Evolutionary conservation across 1,284 basidiomycete genomes (phyloP).

Genomic region (Heterobasidion occidentale): DNA sequence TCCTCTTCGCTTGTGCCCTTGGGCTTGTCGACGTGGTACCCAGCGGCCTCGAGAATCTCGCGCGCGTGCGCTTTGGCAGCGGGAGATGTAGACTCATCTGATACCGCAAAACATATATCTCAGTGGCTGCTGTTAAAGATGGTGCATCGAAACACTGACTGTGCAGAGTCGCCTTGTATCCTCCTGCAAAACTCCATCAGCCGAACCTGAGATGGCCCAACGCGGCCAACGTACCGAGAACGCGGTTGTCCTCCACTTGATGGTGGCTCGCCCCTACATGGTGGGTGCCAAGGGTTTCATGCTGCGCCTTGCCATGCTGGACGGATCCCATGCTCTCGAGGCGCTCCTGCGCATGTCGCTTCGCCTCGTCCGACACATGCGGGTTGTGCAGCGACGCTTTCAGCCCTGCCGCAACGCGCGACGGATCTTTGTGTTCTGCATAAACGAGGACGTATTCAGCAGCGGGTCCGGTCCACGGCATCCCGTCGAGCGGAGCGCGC

Average conservation of each 20-base stretch:
- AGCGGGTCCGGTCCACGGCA: no score
- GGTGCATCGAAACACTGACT: constrained; percentile 23
- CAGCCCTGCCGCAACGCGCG: constrained; percentile 41
- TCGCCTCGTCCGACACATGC: constrained; percentile 43
- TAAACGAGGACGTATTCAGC: neutral
- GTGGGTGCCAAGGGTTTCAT: constrained; percentile 1
- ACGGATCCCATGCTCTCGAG: constrained; percentile 31
- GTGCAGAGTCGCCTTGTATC: constrained; percentile 45
- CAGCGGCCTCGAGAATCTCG: constrained; percentile 26
- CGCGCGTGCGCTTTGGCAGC: constrained; percentile 38
- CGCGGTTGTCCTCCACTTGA: constrained; percentile 19
- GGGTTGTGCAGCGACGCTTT: constrained; percentile 50
- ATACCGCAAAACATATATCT: neutral
- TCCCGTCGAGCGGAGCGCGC: no score
- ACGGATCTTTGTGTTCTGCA: constrained; percentile 21
- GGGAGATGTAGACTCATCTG: constrained; percentile 17
- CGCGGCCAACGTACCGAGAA: constrained; percentile 18
- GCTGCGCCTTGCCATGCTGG: constrained; percentile 5
- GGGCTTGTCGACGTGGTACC: constrained; percentile 19
- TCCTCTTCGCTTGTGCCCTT: constrained; percentile 26
- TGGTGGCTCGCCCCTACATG: constrained; percentile 3
- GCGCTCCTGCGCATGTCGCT: constrained; percentile 33
- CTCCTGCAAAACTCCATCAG: constrained; percentile 10
- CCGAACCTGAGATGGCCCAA: neutral
- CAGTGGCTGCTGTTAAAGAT: no score